Evolutionary conservation across 2,329 filamentous ascomycete species (phyloP), one percentile per base, ranked within the genome.

Genomic region (Pseudogymnoascus sp.): DNA sequence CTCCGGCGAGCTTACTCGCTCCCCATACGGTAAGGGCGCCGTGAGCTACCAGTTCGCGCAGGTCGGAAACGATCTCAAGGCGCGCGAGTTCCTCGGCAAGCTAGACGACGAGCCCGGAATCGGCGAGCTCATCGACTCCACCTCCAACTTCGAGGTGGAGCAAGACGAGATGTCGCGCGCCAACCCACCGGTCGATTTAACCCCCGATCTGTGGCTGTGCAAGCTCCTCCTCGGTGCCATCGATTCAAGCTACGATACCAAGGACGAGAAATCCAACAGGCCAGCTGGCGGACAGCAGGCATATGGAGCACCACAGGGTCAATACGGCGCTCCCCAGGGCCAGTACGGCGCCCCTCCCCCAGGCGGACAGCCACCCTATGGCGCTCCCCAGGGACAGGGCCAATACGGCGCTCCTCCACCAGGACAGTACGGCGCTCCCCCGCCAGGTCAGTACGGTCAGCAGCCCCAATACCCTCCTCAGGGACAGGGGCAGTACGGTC

Each of bases 171-270:
- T 89, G 85, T 78, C 82, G 1, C 80, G 81, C 59, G 82, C 83
- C 28, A 80, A 82, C 64, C 85, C 84, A 6, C 84, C 84, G 3
- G 81, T 88, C 28, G 80, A 87, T 67, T 75, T 88, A 42, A 87
- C 85, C 3, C 84, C 84, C 8, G 85, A 88, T 68, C 80, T 87
- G 62, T 88, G 85, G 85, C 79, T 80, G 71, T 44, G 66, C 66
- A 89, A 89, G 74, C 78, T 89, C 64, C 82, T 89, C 60, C 82
- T 89, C 25, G 86, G 86, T 65, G 82, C 85, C 38, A 87, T 89
- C 70, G 86, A 89, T 70, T 78, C 81, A 23, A 84, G 83, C 18
- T 88, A 88, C 68, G 85, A 88, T 67, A 81, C 79, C 68, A 85
- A 88, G 73, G 85, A 88, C 67, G 86, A 88, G 73, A 84, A 84